Conservation (phyloP, 257 asterid genomes). For the Euphrasia confusa region DNA sequence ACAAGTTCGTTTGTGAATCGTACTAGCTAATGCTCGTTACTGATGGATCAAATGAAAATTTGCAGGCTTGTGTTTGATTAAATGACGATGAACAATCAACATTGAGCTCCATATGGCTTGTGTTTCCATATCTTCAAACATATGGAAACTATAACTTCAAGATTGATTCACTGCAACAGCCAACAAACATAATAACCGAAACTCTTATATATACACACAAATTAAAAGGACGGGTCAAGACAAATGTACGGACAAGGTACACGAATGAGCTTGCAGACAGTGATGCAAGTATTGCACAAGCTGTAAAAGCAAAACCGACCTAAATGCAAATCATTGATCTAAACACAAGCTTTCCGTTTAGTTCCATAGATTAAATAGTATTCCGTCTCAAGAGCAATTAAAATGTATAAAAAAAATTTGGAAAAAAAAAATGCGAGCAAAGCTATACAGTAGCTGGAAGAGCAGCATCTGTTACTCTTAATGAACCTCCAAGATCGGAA, state of each 20-base stretch:
- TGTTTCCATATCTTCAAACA: no score
- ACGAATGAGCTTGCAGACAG: neutral
- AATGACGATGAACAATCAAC: no score
- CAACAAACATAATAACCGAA: no score
- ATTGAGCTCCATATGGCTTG: no score
- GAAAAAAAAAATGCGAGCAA: constrained; percentile 3
- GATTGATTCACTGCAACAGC: neutral
- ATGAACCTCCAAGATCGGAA: constrained; percentile 79
- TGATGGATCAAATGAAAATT: no score
- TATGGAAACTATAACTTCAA: neutral
- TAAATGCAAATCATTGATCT: constrained; percentile 25
- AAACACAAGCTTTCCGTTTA: constrained; percentile 17
- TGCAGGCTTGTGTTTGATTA: no score
- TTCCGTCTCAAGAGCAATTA: constrained; percentile 13
- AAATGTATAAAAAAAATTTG: neutral
- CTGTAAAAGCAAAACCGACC: constrained; percentile 21
- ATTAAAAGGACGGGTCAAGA: no score
- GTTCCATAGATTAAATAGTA: constrained; percentile 14
- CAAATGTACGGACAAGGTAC: neutral
- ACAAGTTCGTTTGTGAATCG: no score
- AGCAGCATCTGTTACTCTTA: constrained; percentile 45
- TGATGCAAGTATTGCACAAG: constrained; percentile 29
- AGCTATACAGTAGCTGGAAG: constrained; percentile 28
- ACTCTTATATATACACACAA: neutral
- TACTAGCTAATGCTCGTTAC: no score